Conservation (phyloP, 2,329 filamentous ascomycete genomes). For the Alternaria brassicae region DNA sequence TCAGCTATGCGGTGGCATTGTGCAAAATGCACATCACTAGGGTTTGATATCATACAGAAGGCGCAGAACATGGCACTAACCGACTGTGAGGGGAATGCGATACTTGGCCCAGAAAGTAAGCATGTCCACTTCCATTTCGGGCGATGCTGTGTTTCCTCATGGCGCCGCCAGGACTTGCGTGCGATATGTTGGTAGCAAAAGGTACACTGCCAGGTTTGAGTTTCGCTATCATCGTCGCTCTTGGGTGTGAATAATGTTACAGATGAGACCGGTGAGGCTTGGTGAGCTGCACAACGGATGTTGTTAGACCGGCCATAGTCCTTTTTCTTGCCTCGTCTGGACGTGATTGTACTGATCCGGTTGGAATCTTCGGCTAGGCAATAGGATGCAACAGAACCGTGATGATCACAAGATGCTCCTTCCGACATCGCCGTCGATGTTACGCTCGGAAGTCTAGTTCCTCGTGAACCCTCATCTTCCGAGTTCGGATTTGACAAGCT, state of each 20-base stretch:
- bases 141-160: constrained; percentile 48
- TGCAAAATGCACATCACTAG: constrained; percentile 39
- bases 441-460: constrained; percentile 23
- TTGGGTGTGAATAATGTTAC: constrained; percentile 8
- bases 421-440: constrained; percentile 11
- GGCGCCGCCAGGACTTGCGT: constrained; percentile 48
- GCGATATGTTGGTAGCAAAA: constrained; percentile 40
- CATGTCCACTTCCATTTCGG: constrained; percentile 46
- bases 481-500: constrained; percentile 17
- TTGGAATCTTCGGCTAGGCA: background rate
- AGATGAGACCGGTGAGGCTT: constrained; percentile 15
- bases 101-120: constrained; percentile 36
- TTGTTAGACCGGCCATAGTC: constrained; percentile 37
- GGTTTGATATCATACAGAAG: constrained; percentile 40
- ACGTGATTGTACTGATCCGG: constrained; percentile 10
- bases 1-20: constrained; percentile 40
- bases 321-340: constrained; percentile 49
- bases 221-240: constrained; percentile 1
- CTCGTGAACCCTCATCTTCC: constrained; percentile 29
- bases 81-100: constrained; percentile 20
- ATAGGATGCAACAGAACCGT: constrained; percentile 16
- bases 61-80: constrained; percentile 28
- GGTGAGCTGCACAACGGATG: constrained; percentile 15
- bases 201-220: constrained; percentile 46
- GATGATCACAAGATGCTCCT: background rate